phyloP scores from a whole-genome alignment of 257 asterid species.

The Solanum gracilifrons region DNA sequence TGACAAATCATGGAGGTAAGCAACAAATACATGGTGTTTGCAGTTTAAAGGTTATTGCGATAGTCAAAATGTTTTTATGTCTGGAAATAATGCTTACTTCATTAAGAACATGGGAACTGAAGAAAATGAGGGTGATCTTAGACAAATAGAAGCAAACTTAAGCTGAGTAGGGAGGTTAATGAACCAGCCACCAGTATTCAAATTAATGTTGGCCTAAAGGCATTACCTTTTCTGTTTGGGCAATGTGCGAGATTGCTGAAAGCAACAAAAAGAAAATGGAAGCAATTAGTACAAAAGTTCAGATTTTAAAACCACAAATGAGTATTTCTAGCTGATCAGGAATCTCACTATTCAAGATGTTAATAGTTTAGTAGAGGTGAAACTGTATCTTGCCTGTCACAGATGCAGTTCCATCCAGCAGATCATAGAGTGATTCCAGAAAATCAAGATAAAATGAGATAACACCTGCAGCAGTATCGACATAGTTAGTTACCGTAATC shows the following conservation, averaged over 20 bases:
- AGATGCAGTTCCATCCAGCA: conserved; percentile 63
- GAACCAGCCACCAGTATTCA: neutral
- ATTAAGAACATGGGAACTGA: neutral
- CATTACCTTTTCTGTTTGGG: conserved; percentile 64
- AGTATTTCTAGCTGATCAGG: neutral
- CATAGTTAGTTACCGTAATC: neutral
- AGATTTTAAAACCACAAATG: neutral
- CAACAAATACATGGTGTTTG: neutral
- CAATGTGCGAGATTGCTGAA: conserved; percentile 66
- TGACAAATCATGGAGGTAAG: neutral
- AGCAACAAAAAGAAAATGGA: conserved; percentile 2
- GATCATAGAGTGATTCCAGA: conserved; percentile 62
- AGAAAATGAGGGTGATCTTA: neutral
- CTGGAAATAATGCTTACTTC: neutral
- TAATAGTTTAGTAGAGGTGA: neutral
- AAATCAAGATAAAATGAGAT: conserved; percentile 65
- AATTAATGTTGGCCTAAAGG: neutral
- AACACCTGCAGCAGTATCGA: conserved; percentile 44
- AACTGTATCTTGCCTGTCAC: conserved; percentile 52
- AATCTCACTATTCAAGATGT: neutral
- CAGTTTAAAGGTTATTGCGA: neutral
- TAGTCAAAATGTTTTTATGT: neutral
- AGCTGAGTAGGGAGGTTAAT: neutral
- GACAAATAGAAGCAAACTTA: neutral
- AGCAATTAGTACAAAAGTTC: neutral